Base-by-base conservation (phyloP, 768 basidiomycete genomes). In the Suillus subaureus region DNA sequence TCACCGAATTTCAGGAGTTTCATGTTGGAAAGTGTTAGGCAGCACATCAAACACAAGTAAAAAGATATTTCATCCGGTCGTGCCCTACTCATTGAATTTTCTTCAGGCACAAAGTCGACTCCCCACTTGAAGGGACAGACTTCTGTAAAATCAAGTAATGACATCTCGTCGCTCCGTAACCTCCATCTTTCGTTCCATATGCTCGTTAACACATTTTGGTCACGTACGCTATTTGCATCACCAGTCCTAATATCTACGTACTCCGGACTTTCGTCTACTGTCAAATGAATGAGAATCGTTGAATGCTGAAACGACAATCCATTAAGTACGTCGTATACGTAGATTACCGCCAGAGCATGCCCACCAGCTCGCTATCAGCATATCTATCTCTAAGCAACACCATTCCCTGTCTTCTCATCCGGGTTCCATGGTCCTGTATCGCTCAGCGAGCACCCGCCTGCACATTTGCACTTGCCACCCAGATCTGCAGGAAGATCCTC, bases 391-490 rank as follows among this genome's bases (percentile, higher is more conserved):
- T 76, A 75, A 66, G 51, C 70, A 58, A 42, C 54, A n/a, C 74
- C 72, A 23, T 77, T 62, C 42, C 1, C 56, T 26, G 54, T 51
- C 57, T 57, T 62, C 35, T 11, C 5, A 51, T 56, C 52, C 7
- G 77, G 72, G 72, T 92, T 93, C 97, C 96, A 98, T 11, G 97
- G 96, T 9, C 97, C 97, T 1, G 85, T 92, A 78, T 99, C 94
- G 68, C 89, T 91, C 81, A 95, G 74, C 64, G 89, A 92, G 78
- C 96, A 98, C 0, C 95, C 93, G 0, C 86, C 92, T 2, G 73
- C 66, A 72, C 96, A 98, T 49, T 82, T 74, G 75, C 97, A 98
- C 60, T 61, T 77, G 3, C 97, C 97, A 1, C 97, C 96, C 76
- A 95, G 87, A 71, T 93, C 91, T 70, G 80, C 84, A 4, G 96